Evolutionary conservation across 805 yeast genomes (phyloP).

Genomic region (Tetrapisispora namnaoensis): DNA sequence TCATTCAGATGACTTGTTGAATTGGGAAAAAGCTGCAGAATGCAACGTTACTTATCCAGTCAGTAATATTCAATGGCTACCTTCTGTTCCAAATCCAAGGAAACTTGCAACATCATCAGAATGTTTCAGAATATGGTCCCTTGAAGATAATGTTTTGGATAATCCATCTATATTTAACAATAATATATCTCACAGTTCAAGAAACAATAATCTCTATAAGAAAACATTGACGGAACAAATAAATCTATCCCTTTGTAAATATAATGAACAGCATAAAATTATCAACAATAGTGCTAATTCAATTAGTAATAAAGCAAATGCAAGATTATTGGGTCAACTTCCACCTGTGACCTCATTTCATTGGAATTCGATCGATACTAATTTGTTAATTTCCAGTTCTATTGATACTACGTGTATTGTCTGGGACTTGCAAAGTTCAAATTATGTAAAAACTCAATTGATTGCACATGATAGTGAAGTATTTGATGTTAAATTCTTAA

Average conservation of each 20-base stretch:
- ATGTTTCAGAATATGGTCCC: conserved; percentile 26
- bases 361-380: conserved; percentile 72
- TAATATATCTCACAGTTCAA: not conserved
- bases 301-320: not conserved
- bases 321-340: conserved; percentile 26
- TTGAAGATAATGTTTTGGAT: conserved; percentile 14
- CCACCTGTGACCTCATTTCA: conserved; percentile 94
- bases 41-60: conserved; percentile 26
- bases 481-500: conserved; percentile 78
- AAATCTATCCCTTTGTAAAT: conserved; percentile 34
- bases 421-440: conserved; percentile 57
- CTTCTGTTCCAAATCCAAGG: conserved; percentile 19
- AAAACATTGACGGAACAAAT: conserved; percentile 32
- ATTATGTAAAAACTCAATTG: conserved; percentile 76
- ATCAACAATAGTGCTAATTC: conserved; percentile 25
- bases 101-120: conserved; percentile 30
- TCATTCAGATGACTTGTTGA: conserved; percentile 42
- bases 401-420: conserved; percentile 96
- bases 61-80: conserved; percentile 28
- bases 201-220: not conserved
- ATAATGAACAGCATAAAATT: conserved; percentile 31
- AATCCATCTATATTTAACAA: not conserved
- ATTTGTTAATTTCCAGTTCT: conserved; percentile 68
- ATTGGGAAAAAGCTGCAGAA: conserved; percentile 55
- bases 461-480: conserved; percentile 97